Evolutionary conservation across 2,329 filamentous ascomycete genomes (phyloP), one percentile per base, ranked within the genome.

Genomic region (Leptosphaerulina australis): DNA sequence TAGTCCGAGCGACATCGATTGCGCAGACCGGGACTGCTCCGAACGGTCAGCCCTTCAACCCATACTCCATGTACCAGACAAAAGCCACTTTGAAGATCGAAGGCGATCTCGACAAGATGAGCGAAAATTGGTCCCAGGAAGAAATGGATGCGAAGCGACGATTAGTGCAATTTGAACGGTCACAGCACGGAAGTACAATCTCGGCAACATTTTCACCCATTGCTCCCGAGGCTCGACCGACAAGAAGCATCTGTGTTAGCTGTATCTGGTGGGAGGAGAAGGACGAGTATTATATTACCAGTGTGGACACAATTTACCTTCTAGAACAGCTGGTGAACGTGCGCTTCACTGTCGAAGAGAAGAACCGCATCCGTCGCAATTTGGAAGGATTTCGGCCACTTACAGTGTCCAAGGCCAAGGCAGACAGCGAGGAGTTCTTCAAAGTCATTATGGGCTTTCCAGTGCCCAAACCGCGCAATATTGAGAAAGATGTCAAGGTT

Each of bases 401-500:
- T 58, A 99, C 94, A 0, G 91, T 99, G 14, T 96, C 91, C 62
- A 99, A 99, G 75, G 86, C 87, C 50, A 96, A 96, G 75, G 69
- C 86, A 1, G 93, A 97, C 52, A 96, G 90, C 70, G 93, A 97
- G 72, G 91, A 95, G 46, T 97, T 97, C 74, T 97, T 97, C 85
- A 97, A 97, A 77, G 83, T 97, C 64, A 97, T 99, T 76, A 99
- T 99, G 94, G 90, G 86, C 1, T 97, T 97, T 69, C 91, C 91
- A 10, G 90, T 88, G 53, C 94, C 94, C 2, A 97, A 97, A 75
- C 94, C 94, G 14, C 83, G 94, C 56, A 97, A 97, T 69, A 99
- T 99, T 59, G 94, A 97, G 78, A 99, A 99, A 77, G 93, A 97
- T 67, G 92, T 99, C 69, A 99, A 99, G 77, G 94, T 97, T 10